Evolutionary conservation across 2,329 filamentous ascomycete species (phyloP), one percentile per base, ranked within the genome.

Genomic region (Alternaria angustiovoidea): DNA sequence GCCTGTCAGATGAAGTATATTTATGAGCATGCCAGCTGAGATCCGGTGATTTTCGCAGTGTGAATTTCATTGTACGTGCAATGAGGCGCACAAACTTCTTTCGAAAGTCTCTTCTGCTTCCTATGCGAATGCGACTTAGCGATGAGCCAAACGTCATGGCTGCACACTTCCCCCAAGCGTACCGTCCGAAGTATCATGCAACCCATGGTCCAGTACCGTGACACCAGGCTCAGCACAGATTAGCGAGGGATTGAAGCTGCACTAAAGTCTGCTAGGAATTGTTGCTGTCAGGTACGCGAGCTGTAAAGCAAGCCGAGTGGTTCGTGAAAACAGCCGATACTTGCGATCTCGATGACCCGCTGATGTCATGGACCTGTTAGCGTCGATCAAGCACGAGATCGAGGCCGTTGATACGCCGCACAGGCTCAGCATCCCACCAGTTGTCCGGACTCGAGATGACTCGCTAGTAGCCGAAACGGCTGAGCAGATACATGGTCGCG

Each of bases 341-440:
- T 14, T 20, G 22, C 53, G 53, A 60, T 57, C 57, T 46, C 30
- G 53, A 52, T 57, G 41, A 7, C 26, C 20, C 28, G 12, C 48
- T 61, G 58, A 61, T 61, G 58, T 61, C 58, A 61, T 61, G 7
- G 36, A 61, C 7, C 22, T 57, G 43, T 24, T 61, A 61, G 58
- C 54, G 58, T 36, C 43, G 58, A 61, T 61, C 58, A 57, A 36
- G 42, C 24, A 32, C 28, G 22, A 39, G 53, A 57, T 57, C 52
- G 53, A 39, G 26, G 12, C 20, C 41, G 46, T 51, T 47, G 34
- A 55, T 18, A 34, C 32, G 32, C 30, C 18, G 46, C 46, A 48
- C 46, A 7, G 46, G 32, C 30, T 48, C 32, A 22, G 20, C 46
- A 48, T 32, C 12, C 30, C 46, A n/a, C 46, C 46, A 24, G 30